Percentiles rank a stretch among this genome's conserved stretches.
phyloP scores from a whole-genome alignment of 495 filamentous ascomycete genomes.

The Neurospora sp. region DNA sequence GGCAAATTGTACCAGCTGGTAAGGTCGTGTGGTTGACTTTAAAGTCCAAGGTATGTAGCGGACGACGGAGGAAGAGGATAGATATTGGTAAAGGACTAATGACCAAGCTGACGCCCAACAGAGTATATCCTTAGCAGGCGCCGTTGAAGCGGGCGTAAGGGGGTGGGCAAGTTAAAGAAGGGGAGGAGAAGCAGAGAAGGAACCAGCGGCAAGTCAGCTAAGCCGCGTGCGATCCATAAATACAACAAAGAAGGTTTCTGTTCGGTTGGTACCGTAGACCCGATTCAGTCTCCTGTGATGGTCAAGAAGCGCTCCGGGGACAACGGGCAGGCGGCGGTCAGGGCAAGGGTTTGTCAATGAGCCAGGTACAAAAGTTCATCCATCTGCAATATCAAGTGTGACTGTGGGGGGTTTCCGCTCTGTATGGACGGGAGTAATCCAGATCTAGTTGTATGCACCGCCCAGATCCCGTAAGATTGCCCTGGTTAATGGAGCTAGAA shows the following conservation, averaged over 20 bases:
- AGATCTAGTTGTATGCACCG: background rate
- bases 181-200: background rate
- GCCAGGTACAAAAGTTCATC: background rate
- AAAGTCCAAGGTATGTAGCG: background rate
- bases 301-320: background rate
- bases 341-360: background rate
- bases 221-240: background rate
- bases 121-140: background rate
- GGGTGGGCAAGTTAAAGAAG: background rate
- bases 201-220: background rate
- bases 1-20: background rate
- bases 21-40: constrained; percentile 11
- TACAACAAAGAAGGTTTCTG: background rate
- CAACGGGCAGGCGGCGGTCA: background rate
- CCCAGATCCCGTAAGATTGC: background rate
- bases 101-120: background rate
- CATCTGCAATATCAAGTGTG: background rate
- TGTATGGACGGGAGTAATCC: background rate
- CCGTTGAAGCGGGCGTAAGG: background rate
- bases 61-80: background rate
- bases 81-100: background rate
- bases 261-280: background rate
- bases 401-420: background rate
- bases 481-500: background rate
- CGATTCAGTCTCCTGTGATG: background rate